Evolutionary conservation across 1,284 basidiomycete species (phyloP), one percentile per base, ranked within the genome.

Genomic region (Fomitopsis schrenkii): DNA sequence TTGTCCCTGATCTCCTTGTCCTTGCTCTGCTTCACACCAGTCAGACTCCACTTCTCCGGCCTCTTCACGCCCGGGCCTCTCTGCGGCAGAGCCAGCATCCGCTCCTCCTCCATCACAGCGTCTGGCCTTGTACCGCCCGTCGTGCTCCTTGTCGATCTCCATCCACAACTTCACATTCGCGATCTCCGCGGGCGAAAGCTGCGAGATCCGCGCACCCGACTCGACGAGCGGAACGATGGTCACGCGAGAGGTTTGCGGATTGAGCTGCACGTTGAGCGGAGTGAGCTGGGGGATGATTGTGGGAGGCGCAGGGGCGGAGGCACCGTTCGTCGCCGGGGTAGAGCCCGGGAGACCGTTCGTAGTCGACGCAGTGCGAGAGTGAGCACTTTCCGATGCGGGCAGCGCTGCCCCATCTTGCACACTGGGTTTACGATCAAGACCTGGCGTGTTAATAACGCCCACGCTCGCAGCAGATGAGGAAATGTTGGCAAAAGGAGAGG

Each of bases 221-320:
- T 83, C 79, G 56, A 77, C 73, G 46, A 86, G 77, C 3, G 90
- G 87, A 2, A 94, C 82, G 58, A 83, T 75, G 9, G 84, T 83
- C 55, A 93, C 80, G 19, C 80, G 79, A 5, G 91, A 93, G 57
- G 86, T 83, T 40, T 80, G 77, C 30, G 83, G 81, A 70, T 88
- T 87, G 60, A 87, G 77, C 8, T 78, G 66, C n/a, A 71, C 71
- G 56, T 64, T 66, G 28, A 72, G 69, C 50, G 70, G 69, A 33
- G 71, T 66, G 6, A 72, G 68, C 56, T 67, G 64, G 3, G 68
- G 67, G 36, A 71, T 64, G 50, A 70, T 65, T 57, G 64, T 68
- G 59, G 58, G 60, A 38, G 60, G 15, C 33, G 59, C 58, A 8
- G 59, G 28, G 5, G 66, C 52, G 7, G 64, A 48, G 2, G 60